phyloP scores from a whole-genome alignment of 2,329 filamentous ascomycete species.

The Bretziella fagacearum region DNA sequence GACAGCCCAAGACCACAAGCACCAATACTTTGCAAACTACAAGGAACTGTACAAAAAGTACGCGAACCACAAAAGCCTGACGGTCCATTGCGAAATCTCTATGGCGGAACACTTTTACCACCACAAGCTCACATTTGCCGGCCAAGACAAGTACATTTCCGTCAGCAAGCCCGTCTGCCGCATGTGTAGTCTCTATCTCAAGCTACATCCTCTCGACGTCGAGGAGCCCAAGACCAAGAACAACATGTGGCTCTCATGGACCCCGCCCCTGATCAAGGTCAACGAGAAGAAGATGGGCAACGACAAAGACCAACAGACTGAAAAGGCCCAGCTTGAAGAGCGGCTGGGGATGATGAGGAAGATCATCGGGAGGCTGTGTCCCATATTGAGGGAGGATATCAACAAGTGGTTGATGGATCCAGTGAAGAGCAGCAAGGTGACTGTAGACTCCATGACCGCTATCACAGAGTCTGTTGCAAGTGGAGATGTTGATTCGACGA shows the following conservation, averaged over 20 bases:
- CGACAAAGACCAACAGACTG: too few relatives aligned
- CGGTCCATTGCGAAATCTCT: conserved; percentile 7
- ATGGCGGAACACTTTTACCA: conserved; percentile 2
- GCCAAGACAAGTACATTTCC: conserved; percentile 1
- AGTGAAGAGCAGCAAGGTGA: not conserved
- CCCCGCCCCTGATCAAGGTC: not conserved
- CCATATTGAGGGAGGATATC: not conserved
- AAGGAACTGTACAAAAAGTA: not conserved
- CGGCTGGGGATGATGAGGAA: not conserved
- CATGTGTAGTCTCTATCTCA: conserved; percentile 6
- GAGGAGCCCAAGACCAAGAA: not conserved
- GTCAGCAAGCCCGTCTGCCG: conserved; percentile 3
- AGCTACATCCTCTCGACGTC: not conserved
- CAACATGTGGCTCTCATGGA: conserved; percentile 7
- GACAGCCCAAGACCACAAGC: not conserved
- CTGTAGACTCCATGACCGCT: not conserved
- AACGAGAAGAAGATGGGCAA: not conserved
- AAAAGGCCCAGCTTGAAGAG: not conserved
- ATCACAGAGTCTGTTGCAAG: not conserved
- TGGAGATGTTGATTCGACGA: too few relatives aligned
- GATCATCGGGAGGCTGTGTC: conserved; percentile 4
- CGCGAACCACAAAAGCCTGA: not conserved
- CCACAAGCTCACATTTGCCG: not conserved
- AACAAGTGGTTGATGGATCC: conserved; percentile 1
- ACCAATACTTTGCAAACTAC: not conserved